Base-by-base conservation (phyloP, 768 basidiomycete species). In the Lactarius tabidus region DNA sequence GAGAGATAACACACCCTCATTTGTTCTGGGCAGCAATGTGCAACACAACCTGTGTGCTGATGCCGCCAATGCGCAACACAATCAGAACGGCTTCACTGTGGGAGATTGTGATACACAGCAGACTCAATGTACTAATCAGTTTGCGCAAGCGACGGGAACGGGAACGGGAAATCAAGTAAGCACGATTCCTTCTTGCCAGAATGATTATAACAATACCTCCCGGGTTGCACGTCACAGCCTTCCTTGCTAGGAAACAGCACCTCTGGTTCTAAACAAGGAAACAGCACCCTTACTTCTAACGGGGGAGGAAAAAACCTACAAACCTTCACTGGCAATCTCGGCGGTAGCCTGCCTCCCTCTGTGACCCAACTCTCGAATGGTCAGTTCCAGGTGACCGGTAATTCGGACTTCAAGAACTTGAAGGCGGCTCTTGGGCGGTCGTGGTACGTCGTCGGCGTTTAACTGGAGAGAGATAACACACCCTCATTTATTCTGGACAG, bases 31-130 rank as follows among this genome's bases (percentile, higher is more conserved):
- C 31, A 55, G 82, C 72, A 81, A 83, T 71, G 77, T 85, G 6
- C 84, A 86, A 75, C 79, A 83, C 70, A 87, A 87, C 75, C 69
- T 79, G 69, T 87, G 85, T 71, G 82, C 83, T 7, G 76, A 85
- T 71, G 82, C 81, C 17, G 82, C 84, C 17, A 85, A 85, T 71
- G 75, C 78, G 14, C 80, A 79, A 9, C 79, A 79, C 53, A 81
- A 83, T 72, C 72, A 79, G 71, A n/a, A n/a, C n/a, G 75, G 75
- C 52, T 76, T 84, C 68, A 81, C 79, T 28, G 84, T 84, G 33
- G 71, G 72, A 36, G 79, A 77, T 28, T 84, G 84, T 71, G 80
- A 74, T 62, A 70, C 71, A 17, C 82, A 85, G 69, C 79, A 80
- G 68, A 72, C 73, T 12, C 71, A 74, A 65, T 84, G 83, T n/a